Percentiles rank a stretch among this genome's conserved stretches.
Evolutionary conservation across 2,329 filamentous ascomycete species (phyloP).

Genomic region (Neonectria coccinea): DNA sequence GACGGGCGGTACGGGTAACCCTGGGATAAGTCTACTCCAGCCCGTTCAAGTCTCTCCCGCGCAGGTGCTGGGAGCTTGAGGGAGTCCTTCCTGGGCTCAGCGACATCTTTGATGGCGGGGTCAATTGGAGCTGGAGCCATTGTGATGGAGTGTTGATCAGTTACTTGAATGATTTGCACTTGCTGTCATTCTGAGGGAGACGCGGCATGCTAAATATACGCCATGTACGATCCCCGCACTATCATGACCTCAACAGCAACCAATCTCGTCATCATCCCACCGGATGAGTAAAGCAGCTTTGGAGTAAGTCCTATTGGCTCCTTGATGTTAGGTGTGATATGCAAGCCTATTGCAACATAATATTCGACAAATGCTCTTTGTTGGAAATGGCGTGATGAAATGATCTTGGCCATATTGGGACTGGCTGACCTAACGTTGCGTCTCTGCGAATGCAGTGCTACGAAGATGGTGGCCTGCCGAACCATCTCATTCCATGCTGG

Average conservation of each 20-base stretch:
- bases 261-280: conserved; percentile 2
- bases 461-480: not conserved
- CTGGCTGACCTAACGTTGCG: not conserved
- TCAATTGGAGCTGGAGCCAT: conserved; percentile 71
- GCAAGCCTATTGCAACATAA: not conserved
- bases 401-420: not conserved
- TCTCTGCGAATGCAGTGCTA: not conserved
- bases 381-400: not conserved
- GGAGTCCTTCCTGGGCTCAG: conserved; percentile 71
- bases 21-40: conserved; percentile 74
- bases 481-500: not conserved
- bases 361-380: not conserved
- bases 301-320: not conserved
- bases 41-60: conserved; percentile 71
- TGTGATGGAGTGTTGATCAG: not conserved
- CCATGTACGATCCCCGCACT: not conserved
- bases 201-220: not conserved
- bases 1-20: conserved; percentile 79
- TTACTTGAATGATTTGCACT: not conserved
- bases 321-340: not conserved
- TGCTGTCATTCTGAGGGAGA: not conserved
- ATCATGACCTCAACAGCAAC: not conserved
- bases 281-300: not conserved
- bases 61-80: conserved; percentile 70
- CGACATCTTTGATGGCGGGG: conserved; percentile 71